Evolutionary conservation across 495 filamentous ascomycete genomes (phyloP).

Genomic region (Apiosordaria backusii): DNA sequence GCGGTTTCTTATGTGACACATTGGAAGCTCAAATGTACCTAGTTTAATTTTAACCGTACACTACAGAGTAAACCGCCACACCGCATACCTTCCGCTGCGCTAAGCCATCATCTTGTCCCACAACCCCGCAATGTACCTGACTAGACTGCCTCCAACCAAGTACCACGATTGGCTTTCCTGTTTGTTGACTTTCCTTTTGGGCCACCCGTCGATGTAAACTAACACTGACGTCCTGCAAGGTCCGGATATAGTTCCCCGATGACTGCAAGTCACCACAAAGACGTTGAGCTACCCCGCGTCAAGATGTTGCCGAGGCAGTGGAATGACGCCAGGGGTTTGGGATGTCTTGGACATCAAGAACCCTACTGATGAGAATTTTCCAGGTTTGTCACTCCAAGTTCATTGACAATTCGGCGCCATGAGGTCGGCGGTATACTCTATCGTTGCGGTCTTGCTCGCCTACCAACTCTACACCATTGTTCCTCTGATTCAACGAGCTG

Average conservation of each 20-base stretch:
- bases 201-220: not conserved
- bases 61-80: not conserved
- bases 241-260: not conserved
- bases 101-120: not conserved
- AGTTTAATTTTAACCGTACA: not conserved
- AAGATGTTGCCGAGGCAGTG: not conserved
- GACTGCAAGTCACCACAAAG: not conserved
- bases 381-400: not conserved
- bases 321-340: not conserved
- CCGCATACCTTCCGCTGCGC: not conserved
- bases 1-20: not conserved
- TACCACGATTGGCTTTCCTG: not conserved
- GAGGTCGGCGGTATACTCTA: constrained; percentile 18
- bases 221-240: not conserved
- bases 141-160: not conserved
- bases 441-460: constrained; percentile 22
- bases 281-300: not conserved
- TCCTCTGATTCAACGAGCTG: constrained; percentile 10
- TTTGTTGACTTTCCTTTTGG: not conserved
- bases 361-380: not conserved
- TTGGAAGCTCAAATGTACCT: not conserved
- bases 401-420: constrained; percentile 9
- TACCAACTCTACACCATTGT: constrained; percentile 18
- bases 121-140: not conserved
- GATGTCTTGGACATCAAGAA: not conserved